Percentiles rank a stretch among this genome's conserved stretches.
Evolutionary conservation across 257 asterid genomes (phyloP).

Genomic region (Solanum chmielewskii): DNA sequence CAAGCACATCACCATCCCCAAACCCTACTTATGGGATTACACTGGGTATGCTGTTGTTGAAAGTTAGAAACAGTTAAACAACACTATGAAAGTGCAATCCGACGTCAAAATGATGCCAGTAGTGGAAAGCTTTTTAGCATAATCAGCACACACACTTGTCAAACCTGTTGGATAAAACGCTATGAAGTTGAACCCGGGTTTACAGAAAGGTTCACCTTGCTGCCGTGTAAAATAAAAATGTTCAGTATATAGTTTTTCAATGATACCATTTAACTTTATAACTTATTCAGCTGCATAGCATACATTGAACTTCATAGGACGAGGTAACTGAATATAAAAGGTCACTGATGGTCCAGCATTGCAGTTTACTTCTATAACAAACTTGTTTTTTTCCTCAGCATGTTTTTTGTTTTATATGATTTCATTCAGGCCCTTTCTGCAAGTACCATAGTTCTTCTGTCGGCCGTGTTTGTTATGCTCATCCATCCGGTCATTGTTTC

Average conservation of each 20-base stretch:
- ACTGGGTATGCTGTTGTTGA: background rate
- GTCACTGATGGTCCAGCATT: background rate
- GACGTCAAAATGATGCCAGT: background rate
- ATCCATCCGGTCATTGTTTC: constrained; percentile 58
- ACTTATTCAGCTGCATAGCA: background rate
- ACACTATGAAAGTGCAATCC: background rate
- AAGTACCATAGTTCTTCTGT: constrained; percentile 43
- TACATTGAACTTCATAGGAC: background rate
- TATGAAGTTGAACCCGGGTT: background rate
- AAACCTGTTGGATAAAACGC: background rate
- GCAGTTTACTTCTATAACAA: background rate
- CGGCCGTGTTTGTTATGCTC: constrained; percentile 44
- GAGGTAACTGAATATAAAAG: background rate
- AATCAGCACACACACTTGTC: background rate
- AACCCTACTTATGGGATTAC: background rate
- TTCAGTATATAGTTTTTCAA: background rate
- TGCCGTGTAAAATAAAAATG: background rate
- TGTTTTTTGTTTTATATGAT: background rate
- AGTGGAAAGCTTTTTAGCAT: background rate
- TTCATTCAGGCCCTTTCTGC: constrained; percentile 34
- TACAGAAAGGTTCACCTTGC: background rate
- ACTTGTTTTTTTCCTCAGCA: background rate
- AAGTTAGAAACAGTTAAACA: background rate
- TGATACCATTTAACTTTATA: background rate
- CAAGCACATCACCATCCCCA: background rate